These are phyloP conservation scores for Mycoemilia scoparia DNA, from an alignment of 192 early-diverging fungal genomes.

Conservation along the genomic window DNA sequence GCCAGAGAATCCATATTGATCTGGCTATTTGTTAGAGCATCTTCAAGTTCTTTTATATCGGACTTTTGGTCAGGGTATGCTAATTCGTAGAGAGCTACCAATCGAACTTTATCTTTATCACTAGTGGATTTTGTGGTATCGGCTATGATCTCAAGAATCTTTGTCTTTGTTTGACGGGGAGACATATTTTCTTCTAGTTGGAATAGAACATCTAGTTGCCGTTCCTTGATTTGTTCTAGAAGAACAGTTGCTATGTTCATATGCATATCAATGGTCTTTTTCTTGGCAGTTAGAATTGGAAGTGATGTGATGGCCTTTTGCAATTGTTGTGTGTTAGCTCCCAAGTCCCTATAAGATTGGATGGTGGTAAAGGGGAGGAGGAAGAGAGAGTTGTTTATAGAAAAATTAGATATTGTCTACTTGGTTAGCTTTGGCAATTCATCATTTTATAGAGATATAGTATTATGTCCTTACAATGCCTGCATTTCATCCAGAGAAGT, in stretches of 20 bases:
- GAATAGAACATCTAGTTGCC: slow-evolving; percentile 87
- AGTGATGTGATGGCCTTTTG: slow-evolving; percentile 81
- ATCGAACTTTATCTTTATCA: no score
- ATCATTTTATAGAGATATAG: no score
- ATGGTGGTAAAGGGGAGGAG: slow-evolving; percentile 11
- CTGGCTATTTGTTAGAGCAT: slow-evolving; percentile 51
- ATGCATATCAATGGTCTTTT: slow-evolving; percentile 90
- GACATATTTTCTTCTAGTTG: slow-evolving; percentile 80
- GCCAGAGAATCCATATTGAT: slow-evolving; percentile 54
- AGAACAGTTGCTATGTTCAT: slow-evolving; percentile 92
- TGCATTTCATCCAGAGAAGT: slow-evolving; percentile 61
- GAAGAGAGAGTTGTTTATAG: not conserved
- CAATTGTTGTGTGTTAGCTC: slow-evolving; percentile 69
- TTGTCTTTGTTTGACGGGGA: slow-evolving; percentile 53
- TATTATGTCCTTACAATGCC: slow-evolving; percentile 38
- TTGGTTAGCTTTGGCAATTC: not conserved
- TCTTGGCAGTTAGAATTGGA: slow-evolving; percentile 86
- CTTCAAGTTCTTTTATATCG: slow-evolving; percentile 72
- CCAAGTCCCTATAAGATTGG: no score
- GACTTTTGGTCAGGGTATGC: no score
- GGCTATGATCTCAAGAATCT: slow-evolving; percentile 62
- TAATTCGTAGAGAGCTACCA: no score
- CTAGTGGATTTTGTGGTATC: slow-evolving; percentile 75
- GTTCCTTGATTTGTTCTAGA: slow-evolving; percentile 73
- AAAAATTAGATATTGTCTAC: not conserved